A percentile compares a stretch with the other conserved stretches of the same genome.
These are phyloP conservation scores for Deinandra increscens DNA, from an alignment of 129 eudicot species.

Conservation along the genomic window DNA sequence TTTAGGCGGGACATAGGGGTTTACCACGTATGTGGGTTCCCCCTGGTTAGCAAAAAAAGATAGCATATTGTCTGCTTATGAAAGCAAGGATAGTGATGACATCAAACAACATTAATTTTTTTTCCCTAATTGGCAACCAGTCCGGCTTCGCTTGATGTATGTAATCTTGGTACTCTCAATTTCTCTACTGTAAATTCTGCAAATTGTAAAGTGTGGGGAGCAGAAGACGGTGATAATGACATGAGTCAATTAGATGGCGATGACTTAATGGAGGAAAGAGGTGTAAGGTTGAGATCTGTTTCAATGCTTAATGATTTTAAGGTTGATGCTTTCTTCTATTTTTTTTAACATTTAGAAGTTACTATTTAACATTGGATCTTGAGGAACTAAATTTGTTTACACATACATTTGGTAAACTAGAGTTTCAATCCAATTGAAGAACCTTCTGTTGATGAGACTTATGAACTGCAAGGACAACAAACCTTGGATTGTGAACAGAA, in stretches of 20 bases:
- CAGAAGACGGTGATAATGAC: conserved; percentile 41
- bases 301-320: conserved; percentile 45
- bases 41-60: no score
- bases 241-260: conserved; percentile 59
- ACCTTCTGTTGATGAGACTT: conserved; percentile 45
- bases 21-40: no score
- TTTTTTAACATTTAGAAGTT: not conserved
- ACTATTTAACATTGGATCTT: conserved; percentile 4
- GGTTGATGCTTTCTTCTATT: conserved; percentile 27
- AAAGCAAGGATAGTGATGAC: not conserved
- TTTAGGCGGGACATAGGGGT: no score
- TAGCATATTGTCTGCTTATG: conserved; percentile 18
- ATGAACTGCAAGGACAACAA: conserved; percentile 23
- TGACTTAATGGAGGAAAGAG: conserved; percentile 33
- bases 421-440: conserved; percentile 71
- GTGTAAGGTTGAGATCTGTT: conserved; percentile 32
- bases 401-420: conserved; percentile 34
- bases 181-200: conserved; percentile 42
- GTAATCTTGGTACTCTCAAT: conserved; percentile 65
- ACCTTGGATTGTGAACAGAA: conserved; percentile 17
- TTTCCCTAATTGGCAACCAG: conserved; percentile 34
- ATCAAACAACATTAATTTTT: conserved; percentile 8
- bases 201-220: conserved; percentile 37
- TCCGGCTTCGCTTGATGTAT: conserved; percentile 44
- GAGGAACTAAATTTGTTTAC: conserved; percentile 13